phyloP scores from a whole-genome alignment of 2,329 filamentous ascomycete genomes.

The Ascochyta clinopodiicola region DNA sequence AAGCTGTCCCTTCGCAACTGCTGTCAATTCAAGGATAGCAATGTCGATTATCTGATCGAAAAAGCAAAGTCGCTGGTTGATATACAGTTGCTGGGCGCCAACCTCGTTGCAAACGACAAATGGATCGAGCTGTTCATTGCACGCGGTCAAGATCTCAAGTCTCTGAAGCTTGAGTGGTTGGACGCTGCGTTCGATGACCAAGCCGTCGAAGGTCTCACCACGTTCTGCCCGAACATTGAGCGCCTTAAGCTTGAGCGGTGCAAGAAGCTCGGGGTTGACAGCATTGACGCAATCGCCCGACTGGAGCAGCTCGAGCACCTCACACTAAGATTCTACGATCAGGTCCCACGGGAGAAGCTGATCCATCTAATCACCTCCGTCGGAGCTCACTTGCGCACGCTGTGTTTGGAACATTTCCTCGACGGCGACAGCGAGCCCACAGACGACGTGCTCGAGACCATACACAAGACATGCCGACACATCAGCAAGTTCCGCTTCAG shows the following conservation, averaged over 20 bases:
- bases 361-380: conserved; percentile 66
- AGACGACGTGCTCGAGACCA: conserved; percentile 66
- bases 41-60: conserved; percentile 80
- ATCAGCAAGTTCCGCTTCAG: conserved; percentile 82
- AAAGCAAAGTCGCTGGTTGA: conserved; percentile 73
- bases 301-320: conserved; percentile 74
- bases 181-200: conserved; percentile 82
- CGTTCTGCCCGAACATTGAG: conserved; percentile 70
- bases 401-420: conserved; percentile 76
- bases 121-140: conserved; percentile 74
- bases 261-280: conserved; percentile 71
- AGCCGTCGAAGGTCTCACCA: conserved; percentile 66
- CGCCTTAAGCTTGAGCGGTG: conserved; percentile 84
- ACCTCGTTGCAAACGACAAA: conserved; percentile 76
- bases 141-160: conserved; percentile 70
- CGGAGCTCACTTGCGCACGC: conserved; percentile 72
- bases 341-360: conserved; percentile 64
- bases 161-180: conserved; percentile 80
- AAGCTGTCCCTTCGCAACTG: conserved; percentile 79
- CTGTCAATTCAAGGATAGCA: conserved; percentile 88
- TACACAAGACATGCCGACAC: conserved; percentile 72
- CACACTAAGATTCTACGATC: conserved; percentile 70
- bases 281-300: conserved; percentile 69
- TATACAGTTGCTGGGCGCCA: conserved; percentile 82
- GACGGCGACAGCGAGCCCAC: conserved; percentile 66